Evolutionary conservation across 148 eudicot species (phyloP).

Genomic region (Oxyria digyna): DNA sequence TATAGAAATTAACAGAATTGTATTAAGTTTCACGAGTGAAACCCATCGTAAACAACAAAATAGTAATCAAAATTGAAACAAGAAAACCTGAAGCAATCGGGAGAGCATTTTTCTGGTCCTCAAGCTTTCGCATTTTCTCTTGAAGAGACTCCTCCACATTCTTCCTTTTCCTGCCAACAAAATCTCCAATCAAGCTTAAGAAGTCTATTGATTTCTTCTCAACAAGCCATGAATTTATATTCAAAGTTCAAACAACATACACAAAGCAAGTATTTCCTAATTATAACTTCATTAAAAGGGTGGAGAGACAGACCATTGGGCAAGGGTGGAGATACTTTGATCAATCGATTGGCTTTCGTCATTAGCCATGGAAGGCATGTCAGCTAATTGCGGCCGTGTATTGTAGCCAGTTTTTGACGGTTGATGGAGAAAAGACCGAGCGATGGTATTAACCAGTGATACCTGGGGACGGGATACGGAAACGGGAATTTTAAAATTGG

Average conservation of each 20-base stretch:
- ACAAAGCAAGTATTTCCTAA: too few species aligned
- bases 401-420: too few species aligned
- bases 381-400: neutral
- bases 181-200: neutral
- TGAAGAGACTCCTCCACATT: neutral
- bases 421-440: too few species aligned
- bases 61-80: neutral
- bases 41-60: neutral
- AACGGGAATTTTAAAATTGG: too few species aligned
- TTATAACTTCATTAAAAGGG: neutral
- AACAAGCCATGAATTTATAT: neutral
- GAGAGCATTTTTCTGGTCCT: constrained; percentile 46
- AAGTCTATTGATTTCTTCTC: neutral
- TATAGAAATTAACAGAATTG: constrained; percentile 14
- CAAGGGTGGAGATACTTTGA: neutral
- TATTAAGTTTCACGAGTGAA: neutral
- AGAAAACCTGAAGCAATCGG: constrained; percentile 71
- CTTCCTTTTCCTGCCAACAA: constrained; percentile 7
- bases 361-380: constrained; percentile 22
- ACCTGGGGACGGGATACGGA: too few species aligned
- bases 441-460: too few species aligned
- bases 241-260: too few species aligned
- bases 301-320: neutral
- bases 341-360: neutral
- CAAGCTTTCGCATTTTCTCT: constrained; percentile 43